Evolutionary conservation across 169 alveolate genomes (phyloP), one percentile per base, ranked within the genome.

Genomic region (Besnoitia besnoiti): DNA sequence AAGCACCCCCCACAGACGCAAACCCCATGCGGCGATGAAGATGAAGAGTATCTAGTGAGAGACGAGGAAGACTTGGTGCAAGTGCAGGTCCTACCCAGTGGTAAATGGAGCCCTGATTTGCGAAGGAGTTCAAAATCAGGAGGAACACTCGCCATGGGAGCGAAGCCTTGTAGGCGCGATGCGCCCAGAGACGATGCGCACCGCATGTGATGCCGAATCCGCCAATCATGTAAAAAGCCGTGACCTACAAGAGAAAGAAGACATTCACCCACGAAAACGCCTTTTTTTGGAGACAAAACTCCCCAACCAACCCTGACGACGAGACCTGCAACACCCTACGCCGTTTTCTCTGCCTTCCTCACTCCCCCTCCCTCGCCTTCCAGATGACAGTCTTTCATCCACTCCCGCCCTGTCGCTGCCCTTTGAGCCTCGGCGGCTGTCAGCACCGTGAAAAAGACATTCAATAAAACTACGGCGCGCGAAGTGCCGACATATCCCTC

Each of bases 131-230:
- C 90, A 95, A 90, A 92, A 97, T 46, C 96, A 97, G 92, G 90
- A 97, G 90, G 40, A 93, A 39, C 47, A 91, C 55, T 79, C 97
- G 96, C 55, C 93, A 93, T 49, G 96, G 91, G 51, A 87, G 73
- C 46, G 94, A 82, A 55, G 98, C 98, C 93, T 96, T 94, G 95
- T 96, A 97, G 84, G 97, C 85, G 49, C 97, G 95, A 90, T 97
- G 98, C 50, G 98, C 94, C 98, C 98, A 97, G 84, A 97, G 90
- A 33, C 98, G 97, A 62, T 97, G 98, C 35, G 98, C 97, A 21
- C 98, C 98, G 47, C 96, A 96, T 40, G 98, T 97, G 92, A 97
- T 97, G 62, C 98, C 98, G 51, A 97, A 89, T 2, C 98, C 98
- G 35, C 96, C 94, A 44, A 95, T 94, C 49, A 94, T 79, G 91